Base-by-base conservation (phyloP, 2,329 filamentous ascomycete genomes). In the Epichloe sibirici region DNA sequence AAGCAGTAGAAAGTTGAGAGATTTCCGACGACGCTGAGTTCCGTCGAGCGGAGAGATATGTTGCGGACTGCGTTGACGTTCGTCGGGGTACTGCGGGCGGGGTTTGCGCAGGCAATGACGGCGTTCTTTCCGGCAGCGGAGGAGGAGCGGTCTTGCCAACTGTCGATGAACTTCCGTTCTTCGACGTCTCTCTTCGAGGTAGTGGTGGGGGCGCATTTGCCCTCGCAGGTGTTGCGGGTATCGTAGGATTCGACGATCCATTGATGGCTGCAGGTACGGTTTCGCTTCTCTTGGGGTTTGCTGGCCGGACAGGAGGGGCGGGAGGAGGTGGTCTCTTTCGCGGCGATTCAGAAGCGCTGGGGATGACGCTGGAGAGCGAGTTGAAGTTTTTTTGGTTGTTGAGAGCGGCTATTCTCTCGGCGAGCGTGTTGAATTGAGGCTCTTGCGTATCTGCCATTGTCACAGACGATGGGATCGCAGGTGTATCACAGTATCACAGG, bases 321-420 rank as follows among this genome's bases (percentile, higher is more conserved):
- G 67, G 66, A 31, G 66, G 65, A 12, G 66, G 63, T 5, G 62
- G 62, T 45, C 63, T 57, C 51, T 56, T 76, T 72, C 74, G 75
- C 28, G 72, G 69, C 25, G 72, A 66, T 51, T 66, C 65, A 25
- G 69, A 66, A 37, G 38, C 45, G 37, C 31, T 55, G 34, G 17
- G 65, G 23, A 69, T 66, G 17, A 40, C 46, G 25, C 21, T 55
- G 31, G 21, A 15, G 13, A 25, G 44, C 13, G 43, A n/a, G 51
- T 69, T 69, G 68, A 83, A 79, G 69, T 77, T 78, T 66, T 79
- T 78, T 64, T 83, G 75, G 61, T 71, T 69, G 58, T 83, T 83
- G 57, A 85, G 72, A 34, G 81, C 81, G 9, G 81, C 80, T 56
- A 84, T 84, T 50, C 81, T 74, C 65, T 83, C 79, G 4, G 78